A percentile compares a stretch with the other conserved stretches of the same genome.
phyloP scores from a whole-genome alignment of 106 monocot species.

The Triglochin maritima region DNA sequence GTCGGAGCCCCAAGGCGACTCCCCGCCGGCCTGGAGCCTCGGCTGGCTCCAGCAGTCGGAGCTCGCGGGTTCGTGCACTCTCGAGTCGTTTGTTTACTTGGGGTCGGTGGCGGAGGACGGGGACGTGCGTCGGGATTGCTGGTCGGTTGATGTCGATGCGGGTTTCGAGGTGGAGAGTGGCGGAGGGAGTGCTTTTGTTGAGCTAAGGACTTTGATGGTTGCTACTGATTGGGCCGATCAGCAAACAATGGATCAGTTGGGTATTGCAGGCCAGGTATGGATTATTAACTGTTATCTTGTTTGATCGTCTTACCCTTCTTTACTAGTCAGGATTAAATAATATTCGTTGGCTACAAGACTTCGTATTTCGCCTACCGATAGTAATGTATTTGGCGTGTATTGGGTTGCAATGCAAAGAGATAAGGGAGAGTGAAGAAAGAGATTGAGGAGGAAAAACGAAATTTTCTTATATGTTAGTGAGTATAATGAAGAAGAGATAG shows the following conservation, averaged over 20 bases:
- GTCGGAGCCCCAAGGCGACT: constrained; percentile 3
- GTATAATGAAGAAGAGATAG: no score
- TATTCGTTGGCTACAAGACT: no score
- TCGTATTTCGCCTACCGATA: no score
- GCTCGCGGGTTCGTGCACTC: constrained; percentile 16
- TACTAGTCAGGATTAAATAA: no score
- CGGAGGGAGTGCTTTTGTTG: constrained; percentile 65
- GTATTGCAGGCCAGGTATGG: constrained; percentile 74
- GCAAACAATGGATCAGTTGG: constrained; percentile 51
- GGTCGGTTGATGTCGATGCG: constrained; percentile 45
- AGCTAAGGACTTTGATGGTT: constrained; percentile 86
- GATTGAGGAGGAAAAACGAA: no score
- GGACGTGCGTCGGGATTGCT: constrained; percentile 45
- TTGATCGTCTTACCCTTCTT: constrained; percentile 2
- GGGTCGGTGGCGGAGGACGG: constrained; percentile 27
- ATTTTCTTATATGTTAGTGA: no score
- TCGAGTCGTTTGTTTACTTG: constrained; percentile 58
- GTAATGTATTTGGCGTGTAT: no score
- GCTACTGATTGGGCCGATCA: constrained; percentile 78
- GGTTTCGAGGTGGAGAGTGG: no score
- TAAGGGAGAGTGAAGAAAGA: no score
- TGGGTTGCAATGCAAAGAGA: no score
- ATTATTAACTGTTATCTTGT: not conserved
- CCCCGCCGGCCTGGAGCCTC: constrained; percentile 41
- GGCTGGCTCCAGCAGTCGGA: constrained; percentile 34